phyloP scores from a whole-genome alignment of 2,329 filamentous ascomycete species.

The Pseudodiploospora longispora region DNA sequence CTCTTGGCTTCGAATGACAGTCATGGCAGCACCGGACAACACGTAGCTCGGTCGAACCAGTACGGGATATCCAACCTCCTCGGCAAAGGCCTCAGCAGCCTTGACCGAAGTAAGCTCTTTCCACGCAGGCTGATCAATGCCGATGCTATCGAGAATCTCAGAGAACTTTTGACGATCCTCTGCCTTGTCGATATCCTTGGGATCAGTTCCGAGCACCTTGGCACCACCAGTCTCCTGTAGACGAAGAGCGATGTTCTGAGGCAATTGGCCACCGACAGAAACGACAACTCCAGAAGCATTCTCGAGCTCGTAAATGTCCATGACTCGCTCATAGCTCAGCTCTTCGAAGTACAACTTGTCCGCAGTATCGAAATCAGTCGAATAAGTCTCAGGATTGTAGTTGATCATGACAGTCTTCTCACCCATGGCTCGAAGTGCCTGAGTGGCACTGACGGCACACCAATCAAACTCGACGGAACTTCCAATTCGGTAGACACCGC shows the following conservation, averaged over 20 bases:
- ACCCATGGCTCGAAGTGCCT: slow-evolving; percentile 74
- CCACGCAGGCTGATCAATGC: slow-evolving; percentile 95
- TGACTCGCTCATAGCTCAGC: slow-evolving; percentile 90
- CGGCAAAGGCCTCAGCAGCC: slow-evolving; percentile 80
- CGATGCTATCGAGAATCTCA: slow-evolving; percentile 91
- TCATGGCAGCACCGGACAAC: slow-evolving; percentile 96
- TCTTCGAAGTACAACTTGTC: slow-evolving; percentile 97
- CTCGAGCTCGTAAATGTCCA: slow-evolving; percentile 98
- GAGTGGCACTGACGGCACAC: slow-evolving; percentile 88
- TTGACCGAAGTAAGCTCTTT: slow-evolving; percentile 88
- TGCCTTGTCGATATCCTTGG: slow-evolving; percentile 91
- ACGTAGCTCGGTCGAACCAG: slow-evolving; percentile 93
- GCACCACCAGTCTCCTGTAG: slow-evolving; percentile 87
- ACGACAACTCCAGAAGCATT: slow-evolving; percentile 79
- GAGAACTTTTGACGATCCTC: slow-evolving; percentile 99
- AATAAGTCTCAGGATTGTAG: slow-evolving; percentile 74
- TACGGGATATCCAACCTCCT: slow-evolving; percentile 83
- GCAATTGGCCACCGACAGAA: slow-evolving; percentile 90
- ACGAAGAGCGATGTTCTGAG: slow-evolving; percentile 93
- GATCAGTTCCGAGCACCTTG: slow-evolving; percentile 86
- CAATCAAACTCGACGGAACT: slow-evolving; percentile 98
- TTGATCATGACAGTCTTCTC: slow-evolving; percentile 99
- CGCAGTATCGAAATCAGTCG: slow-evolving; percentile 80
- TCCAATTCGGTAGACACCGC: slow-evolving; percentile 94
- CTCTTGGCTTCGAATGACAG: slow-evolving; percentile 78